These are phyloP conservation scores for Rhizopogon sp. DNA, from an alignment of 768 basidiomycete genomes.

Conservation along the genomic window DNA sequence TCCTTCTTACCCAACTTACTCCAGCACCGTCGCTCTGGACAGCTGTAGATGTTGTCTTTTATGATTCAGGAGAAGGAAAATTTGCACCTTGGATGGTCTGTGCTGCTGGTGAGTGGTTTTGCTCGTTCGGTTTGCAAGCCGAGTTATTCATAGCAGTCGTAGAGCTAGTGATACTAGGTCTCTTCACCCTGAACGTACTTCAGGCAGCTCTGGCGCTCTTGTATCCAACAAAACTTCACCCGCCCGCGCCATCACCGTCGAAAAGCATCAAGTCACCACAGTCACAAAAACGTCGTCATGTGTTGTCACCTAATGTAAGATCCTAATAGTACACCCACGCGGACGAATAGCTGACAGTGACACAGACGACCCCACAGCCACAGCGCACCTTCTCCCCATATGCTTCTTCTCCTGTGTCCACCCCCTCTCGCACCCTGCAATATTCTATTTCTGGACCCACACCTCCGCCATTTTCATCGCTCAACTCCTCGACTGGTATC, in stretches of 20 bases:
- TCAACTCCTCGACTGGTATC: conserved; percentile 24
- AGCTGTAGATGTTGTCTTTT: conserved; percentile 26
- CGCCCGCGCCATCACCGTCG: conserved; percentile 19
- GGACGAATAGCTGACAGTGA: not conserved
- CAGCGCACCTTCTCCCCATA: conserved; percentile 26
- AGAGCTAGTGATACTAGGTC: conserved; percentile 26
- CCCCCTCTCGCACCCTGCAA: conserved; percentile 27
- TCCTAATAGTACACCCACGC: not conserved
- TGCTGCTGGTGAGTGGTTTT: conserved; percentile 22
- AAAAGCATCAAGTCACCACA: conserved; percentile 17
- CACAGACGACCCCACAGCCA: conserved; percentile 19
- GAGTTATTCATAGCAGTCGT: not conserved
- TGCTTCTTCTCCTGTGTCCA: conserved; percentile 23
- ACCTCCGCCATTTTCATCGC: conserved; percentile 32
- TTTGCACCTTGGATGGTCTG: conserved; percentile 19
- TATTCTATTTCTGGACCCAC: conserved; percentile 33
- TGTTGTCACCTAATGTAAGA: conserved; percentile 14
- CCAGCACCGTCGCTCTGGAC: conserved; percentile 34
- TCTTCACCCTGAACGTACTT: conserved; percentile 29
- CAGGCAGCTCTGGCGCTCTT: conserved; percentile 31
- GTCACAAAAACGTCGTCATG: conserved; percentile 19
- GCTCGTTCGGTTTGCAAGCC: not conserved
- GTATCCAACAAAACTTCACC: conserved; percentile 28
- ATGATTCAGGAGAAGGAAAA: not conserved
- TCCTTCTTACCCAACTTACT: conserved; percentile 32